Base-by-base conservation (phyloP, 495 filamentous ascomycete species). In the Lentithecium fluviatile region DNA sequence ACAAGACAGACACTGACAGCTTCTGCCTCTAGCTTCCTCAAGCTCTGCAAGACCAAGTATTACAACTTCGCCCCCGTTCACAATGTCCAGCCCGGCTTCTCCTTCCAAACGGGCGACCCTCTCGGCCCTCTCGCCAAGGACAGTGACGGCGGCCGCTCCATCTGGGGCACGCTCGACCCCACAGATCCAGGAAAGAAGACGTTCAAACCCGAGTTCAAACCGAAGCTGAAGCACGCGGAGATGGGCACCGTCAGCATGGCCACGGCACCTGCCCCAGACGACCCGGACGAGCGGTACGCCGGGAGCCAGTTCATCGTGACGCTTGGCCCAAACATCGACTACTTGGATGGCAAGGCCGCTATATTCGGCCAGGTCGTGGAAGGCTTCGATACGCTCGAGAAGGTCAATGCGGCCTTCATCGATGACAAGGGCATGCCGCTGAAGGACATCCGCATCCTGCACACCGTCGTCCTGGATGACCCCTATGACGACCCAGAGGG, bases 1-100 rank as follows among this genome's bases (percentile, higher is more conserved):
- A 64, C 60, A 56, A 67, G 61, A 64, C 61, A 64, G 69, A 74
- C 63, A 80, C 83, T 87, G 80, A 88, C 74, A 77, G 68, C 32
- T 72, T 58, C 53, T 62, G 51, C 65, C 51, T 72, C 40, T 79
- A 96, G 91, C 81, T 96, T 97, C 75, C 78, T 97, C 23, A 97
- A 97, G 83, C 88, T 97, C 67, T 97, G 92, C 83, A 96, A 96
- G 72, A 78, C 90, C 74, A 97, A 95, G 78, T 97, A 96, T 75
- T 97, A 96, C 83, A 97, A 97, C 78, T 97, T 91, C 72, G 86
- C 91, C 26, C 92, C 92, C 36, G 76, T 96, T 54, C 86, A 95
- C 76, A 88, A 84, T 63, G 83, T 97, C 49, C 92, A 96, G 71
- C 89, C 89, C 67, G 84, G 89, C 71, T 96, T 95, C 76, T 91